phyloP scores from a whole-genome alignment of 371 early-diverging fungal genomes.

The Paraphysoderma sedebokerense region DNA sequence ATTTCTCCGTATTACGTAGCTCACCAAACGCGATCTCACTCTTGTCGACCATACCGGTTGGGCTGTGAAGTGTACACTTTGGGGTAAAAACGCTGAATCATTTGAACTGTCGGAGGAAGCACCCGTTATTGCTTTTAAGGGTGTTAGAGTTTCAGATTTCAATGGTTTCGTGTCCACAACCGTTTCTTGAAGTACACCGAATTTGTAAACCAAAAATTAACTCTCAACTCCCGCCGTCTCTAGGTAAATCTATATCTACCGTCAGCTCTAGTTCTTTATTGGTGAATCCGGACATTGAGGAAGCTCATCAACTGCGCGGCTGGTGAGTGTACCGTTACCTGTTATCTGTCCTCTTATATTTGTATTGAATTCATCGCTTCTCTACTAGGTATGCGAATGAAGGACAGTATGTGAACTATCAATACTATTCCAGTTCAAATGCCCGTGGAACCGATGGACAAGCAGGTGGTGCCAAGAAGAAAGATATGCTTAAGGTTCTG shows the following conservation, averaged over 20 bases:
- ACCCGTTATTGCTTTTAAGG: constrained; percentile 68
- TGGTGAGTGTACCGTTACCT: constrained; percentile 83
- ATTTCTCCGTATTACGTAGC: too few species aligned
- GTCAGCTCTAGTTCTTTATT: constrained; percentile 27
- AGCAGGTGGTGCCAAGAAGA: constrained; percentile 8
- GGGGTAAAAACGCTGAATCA: constrained; percentile 67
- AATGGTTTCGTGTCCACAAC: constrained; percentile 26
- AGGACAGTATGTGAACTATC: not conserved
- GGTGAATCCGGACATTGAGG: constrained; percentile 68
- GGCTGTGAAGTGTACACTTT: constrained; percentile 67
- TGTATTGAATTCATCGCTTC: too few species aligned
- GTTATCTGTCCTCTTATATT: too few species aligned
- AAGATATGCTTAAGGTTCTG: not conserved
- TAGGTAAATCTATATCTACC: constrained; percentile 46
- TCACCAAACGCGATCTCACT: constrained; percentile 65
- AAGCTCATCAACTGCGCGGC: constrained; percentile 57
- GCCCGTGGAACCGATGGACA: constrained; percentile 11
- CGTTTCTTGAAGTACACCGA: not conserved
- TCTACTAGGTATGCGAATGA: too few species aligned
- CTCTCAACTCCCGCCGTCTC: too few species aligned
- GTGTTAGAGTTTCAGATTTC: constrained; percentile 69
- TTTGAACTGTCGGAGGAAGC: constrained; percentile 22
- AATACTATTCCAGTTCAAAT: constrained; percentile 9
- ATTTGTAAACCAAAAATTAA: not conserved
- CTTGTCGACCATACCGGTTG: constrained; percentile 62